A percentile compares a stretch with the other conserved stretches of the same genome.
These are phyloP conservation scores for Xylariaceae sp. DNA, from an alignment of 2,329 filamentous ascomycete genomes.

Conservation along the genomic window DNA sequence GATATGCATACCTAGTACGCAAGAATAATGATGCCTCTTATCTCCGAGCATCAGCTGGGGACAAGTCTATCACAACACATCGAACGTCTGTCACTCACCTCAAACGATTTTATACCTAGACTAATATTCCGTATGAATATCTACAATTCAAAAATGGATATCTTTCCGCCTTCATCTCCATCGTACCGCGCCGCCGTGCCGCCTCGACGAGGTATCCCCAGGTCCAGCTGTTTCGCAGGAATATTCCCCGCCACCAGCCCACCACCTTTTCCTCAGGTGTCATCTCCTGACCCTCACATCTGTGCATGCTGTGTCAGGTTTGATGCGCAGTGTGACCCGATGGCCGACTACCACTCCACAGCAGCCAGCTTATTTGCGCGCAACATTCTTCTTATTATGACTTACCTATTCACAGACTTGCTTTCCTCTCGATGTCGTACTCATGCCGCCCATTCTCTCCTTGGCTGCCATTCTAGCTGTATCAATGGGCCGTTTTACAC, in stretches of 20 bases:
- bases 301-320: not conserved
- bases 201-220: no score
- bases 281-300: not conserved
- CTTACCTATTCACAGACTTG: not conserved
- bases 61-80: no score
- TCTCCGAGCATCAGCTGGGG: no score
- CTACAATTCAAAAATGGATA: not conserved
- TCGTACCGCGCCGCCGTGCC: not conserved
- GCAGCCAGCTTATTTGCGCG: not conserved
- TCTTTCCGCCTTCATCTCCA: not conserved
- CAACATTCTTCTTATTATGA: not conserved
- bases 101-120: not conserved
- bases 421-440: no score
- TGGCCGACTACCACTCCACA: not conserved
- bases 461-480: not conserved
- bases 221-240: not conserved
- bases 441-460: not conserved
- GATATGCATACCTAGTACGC: no score
- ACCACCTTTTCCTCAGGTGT: not conserved
- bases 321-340: not conserved
- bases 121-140: no score
- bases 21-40: no score
- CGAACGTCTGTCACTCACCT: no score
- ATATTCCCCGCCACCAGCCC: not conserved
- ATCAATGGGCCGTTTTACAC: not conserved